Percentiles rank a stretch among this genome's conserved stretches.
These are phyloP conservation scores for Drechslerella coelobrocha DNA, from an alignment of 2,329 filamentous ascomycete species.

Conservation along the genomic window DNA sequence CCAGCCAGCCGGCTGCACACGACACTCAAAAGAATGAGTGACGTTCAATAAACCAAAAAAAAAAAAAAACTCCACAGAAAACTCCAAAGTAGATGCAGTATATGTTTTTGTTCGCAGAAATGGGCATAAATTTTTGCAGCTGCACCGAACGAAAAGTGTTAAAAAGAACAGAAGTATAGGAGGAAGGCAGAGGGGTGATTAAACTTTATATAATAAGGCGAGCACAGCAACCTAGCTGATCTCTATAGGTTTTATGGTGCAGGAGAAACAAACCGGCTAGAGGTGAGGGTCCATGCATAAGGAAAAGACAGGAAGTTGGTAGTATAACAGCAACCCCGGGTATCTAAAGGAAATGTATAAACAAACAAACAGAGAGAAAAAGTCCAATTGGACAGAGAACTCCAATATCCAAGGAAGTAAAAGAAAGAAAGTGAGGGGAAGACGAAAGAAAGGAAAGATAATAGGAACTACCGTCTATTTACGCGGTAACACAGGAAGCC, in stretches of 20 bases:
- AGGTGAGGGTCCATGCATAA: too few species aligned
- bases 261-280: too few species aligned
- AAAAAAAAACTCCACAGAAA: too few species aligned
- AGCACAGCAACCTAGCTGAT: neutral
- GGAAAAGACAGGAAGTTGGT: conserved; percentile 6
- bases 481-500: conserved; percentile 26
- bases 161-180: neutral
- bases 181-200: neutral
- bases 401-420: conserved; percentile 16
- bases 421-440: conserved; percentile 5
- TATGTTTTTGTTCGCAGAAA: too few species aligned
- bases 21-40: too few species aligned
- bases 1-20: too few species aligned
- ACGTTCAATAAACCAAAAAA: too few species aligned
- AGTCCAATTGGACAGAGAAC: conserved; percentile 15
- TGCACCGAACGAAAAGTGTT: neutral
- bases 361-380: neutral
- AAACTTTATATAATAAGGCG: neutral
- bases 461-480: conserved; percentile 22
- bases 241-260: too few species aligned
- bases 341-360: conserved; percentile 14
- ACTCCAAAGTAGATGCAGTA: too few species aligned
- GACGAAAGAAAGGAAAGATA: neutral
- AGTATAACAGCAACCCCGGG: conserved; percentile 6
- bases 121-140: too few species aligned